A percentile compares a stretch with the other conserved stretches of the same genome.
These are phyloP conservation scores for Tetracladium setigerum DNA, from an alignment of 495 filamentous ascomycete species.

Conservation along the genomic window DNA sequence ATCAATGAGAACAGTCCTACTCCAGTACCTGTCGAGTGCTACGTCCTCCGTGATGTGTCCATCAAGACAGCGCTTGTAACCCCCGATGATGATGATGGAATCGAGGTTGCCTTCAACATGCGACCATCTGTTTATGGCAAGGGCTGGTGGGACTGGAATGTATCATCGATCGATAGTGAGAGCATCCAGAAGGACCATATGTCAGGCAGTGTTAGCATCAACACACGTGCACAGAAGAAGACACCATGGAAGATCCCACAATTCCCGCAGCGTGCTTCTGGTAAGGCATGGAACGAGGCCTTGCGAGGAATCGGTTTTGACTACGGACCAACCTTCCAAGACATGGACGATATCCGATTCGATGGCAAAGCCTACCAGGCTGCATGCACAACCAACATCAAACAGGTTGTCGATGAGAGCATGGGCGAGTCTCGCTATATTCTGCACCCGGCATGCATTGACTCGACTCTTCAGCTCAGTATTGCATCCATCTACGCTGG, in stretches of 20 bases:
- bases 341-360: not conserved
- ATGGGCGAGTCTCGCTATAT: constrained; percentile 30
- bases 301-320: not conserved
- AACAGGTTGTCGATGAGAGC: not conserved
- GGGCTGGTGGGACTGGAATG: constrained; percentile 24
- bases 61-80: constrained; percentile 27
- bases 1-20: constrained; percentile 11
- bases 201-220: not conserved
- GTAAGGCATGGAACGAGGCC: not conserved
- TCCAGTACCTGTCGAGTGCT: not conserved
- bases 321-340: not conserved
- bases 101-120: constrained; percentile 20
- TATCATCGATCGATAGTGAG: constrained; percentile 17
- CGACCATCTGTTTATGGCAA: constrained; percentile 4
- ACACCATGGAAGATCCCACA: not conserved
- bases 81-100: constrained; percentile 22
- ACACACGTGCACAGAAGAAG: not conserved
- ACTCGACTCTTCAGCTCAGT: constrained; percentile 28
- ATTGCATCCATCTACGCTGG: constrained; percentile 30
- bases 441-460: constrained; percentile 31
- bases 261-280: not conserved
- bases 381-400: not conserved
- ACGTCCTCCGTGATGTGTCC: not conserved
- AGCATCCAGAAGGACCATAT: not conserved
- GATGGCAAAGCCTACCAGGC: not conserved